A percentile compares a stretch with the other conserved stretches of the same genome.
These are phyloP conservation scores for Spencermartinsiella ligniputridi DNA, from an alignment of 1,139 yeast genomes.

Conservation along the genomic window DNA sequence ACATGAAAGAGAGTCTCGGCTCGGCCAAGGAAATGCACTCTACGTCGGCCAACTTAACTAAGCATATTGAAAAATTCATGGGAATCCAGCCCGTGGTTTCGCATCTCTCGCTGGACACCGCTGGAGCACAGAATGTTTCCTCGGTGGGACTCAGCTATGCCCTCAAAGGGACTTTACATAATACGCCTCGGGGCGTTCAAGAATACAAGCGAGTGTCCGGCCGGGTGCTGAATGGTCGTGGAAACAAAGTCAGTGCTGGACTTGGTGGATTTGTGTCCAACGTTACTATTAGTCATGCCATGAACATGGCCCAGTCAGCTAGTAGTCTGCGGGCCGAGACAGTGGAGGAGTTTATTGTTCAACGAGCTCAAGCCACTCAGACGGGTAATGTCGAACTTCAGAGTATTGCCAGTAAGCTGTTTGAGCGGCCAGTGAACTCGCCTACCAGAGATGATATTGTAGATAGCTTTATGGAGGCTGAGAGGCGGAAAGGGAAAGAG, in stretches of 20 bases:
- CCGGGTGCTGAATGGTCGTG: conserved; percentile 46
- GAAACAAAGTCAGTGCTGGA: conserved; percentile 9
- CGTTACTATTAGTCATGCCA: conserved; percentile 7
- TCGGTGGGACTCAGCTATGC: conserved; percentile 42
- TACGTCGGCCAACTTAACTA: background rate
- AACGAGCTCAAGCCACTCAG: conserved; percentile 6
- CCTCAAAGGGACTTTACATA: conserved; percentile 64
- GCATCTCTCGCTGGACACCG: background rate
- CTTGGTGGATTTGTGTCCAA: conserved; percentile 19
- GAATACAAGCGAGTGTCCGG: conserved; percentile 63
- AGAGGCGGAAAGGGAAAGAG: background rate
- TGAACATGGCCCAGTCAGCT: conserved; percentile 3
- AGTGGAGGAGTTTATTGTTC: conserved; percentile 7
- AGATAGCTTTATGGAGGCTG: background rate
- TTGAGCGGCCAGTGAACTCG: background rate
- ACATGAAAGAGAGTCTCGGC: conserved; percentile 1
- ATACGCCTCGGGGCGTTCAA: conserved; percentile 70
- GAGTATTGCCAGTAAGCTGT: conserved; percentile 6
- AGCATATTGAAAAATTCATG: conserved; percentile 4
- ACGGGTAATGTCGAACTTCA: conserved; percentile 7
- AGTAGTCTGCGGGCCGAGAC: conserved; percentile 4
- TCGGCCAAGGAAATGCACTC: background rate
- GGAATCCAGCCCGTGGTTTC: background rate
- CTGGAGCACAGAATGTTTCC: conserved; percentile 9
- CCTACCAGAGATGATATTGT: background rate